Evolutionary conservation across 192 early-diverging fungal genomes (phyloP), one percentile per base, ranked within the genome.

Genomic region (Pilaira anomala): DNA sequence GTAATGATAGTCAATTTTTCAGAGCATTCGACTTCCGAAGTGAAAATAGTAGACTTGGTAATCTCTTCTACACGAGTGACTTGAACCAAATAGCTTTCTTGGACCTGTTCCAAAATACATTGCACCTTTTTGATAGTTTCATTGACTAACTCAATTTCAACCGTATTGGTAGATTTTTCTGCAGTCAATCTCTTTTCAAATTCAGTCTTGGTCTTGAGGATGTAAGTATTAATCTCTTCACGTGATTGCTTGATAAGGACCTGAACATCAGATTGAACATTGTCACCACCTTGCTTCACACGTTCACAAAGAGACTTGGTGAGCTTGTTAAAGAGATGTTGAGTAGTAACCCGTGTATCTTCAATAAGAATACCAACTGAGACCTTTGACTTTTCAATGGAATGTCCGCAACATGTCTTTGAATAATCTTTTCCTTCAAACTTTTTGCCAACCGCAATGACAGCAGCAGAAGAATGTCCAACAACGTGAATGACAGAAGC

Each of bases 11-110:
- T 30, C 5, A 63, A 26, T 19, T 49, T 63, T 12, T 63, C 36
- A 3, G 13, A 25, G 7, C 22, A n/a, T 39, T 52, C 62, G 22
- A n/a, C 36, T 22, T 60, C 59, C 1, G 26, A 18, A 24, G 39
- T 52, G 19, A 41, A 33, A 26, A 21, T 41, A 16, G 62, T 41
- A 26, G 55, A 24, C 7, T 11, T 56, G 22, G 46, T 40, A 3
- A 63, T 39, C 14, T 50, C 30, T 22, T 63, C 62, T 22, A 63
- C 62, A 33, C 50, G 28, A 8, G 28, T 52, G 3, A 63, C 49
- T 9, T 63, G 48, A 16, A 39, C 33, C 62, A 63, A 26, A 24
- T 51, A 33, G n/a, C 62, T 63, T 24, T 63, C 33, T 41, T 63
- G 30, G 0, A 63, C 36, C 14, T 51, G 16, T 13, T 33, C 36